Base-by-base conservation (phyloP, 257 asterid genomes). In the Apocynum venetum region DNA sequence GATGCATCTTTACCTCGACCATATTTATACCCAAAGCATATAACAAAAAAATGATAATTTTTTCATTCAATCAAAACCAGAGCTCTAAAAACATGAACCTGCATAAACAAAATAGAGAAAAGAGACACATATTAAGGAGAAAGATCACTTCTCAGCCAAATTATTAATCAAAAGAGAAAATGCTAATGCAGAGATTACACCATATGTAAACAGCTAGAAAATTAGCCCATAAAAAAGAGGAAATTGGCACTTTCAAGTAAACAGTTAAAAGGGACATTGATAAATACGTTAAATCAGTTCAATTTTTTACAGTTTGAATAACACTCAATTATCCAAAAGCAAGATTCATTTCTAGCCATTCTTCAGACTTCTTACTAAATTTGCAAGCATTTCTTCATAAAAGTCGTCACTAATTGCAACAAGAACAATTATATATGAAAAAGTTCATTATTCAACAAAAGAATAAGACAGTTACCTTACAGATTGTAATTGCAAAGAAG, bases 1-100 rank as follows among this genome's bases (percentile, higher is more conserved):
- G 70, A 74, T 14, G 78, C 78, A 55, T 17, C 35, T 36, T 43
- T 60, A 82, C 63, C 71, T 68, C 60, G 8, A 49, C 75, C 81
- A 60, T 69, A 80, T 63, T 78, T 73, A 69, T 77, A 52, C 82
- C 70, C 75, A 76, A 76, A 49, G 60, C 61, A 74, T 1, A 72
- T 12, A 12, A n/a, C 4, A n/a, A 44, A 9, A 51, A 31, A 5
- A 66, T 40, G 25, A 8, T 49, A n/a, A 12, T 66, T 66, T 75
- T n/a, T 51, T 75, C 68, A 65, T 61, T 76, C 56, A 66, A 52
- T 10, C 36, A 66, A 63, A 64, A 19, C 25, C 46, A 40, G 9
- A 65, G 15, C 4, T 15, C 17, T 25, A 68, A 68, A 43, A 68
- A 47, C 76, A 51, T 36, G 68, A n/a, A 44, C 68, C 77, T 73